Conservation (phyloP, 2,329 filamentous ascomycete species). For the Cladobotryum mycophilum region DNA sequence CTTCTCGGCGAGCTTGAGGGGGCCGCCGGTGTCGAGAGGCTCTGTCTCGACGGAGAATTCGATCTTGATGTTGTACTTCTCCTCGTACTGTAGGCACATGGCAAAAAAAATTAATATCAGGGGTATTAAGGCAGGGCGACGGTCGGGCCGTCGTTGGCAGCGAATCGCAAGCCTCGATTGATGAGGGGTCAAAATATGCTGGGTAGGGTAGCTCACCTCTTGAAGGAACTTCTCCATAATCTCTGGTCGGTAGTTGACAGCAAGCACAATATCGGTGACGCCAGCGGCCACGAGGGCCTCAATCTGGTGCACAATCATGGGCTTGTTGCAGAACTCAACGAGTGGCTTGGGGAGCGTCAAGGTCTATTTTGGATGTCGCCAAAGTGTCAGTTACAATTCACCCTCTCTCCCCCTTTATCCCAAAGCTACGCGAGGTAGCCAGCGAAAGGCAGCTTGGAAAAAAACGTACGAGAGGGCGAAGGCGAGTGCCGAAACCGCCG, state of each 20-base stretch:
- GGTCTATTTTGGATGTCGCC: constrained; percentile 51
- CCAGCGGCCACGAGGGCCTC: constrained; percentile 88
- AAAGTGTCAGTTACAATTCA: constrained; percentile 17
- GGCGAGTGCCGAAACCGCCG: constrained; percentile 96
- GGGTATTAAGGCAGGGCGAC: not conserved
- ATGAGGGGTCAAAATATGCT: not conserved
- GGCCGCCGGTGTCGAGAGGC: constrained; percentile 89
- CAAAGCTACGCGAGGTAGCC: constrained; percentile 2
- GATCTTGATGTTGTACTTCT: constrained; percentile 88
- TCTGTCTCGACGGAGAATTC: constrained; percentile 96
- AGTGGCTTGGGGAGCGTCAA: constrained; percentile 95
- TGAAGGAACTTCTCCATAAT: constrained; percentile 92
- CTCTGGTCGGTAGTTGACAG: constrained; percentile 98
- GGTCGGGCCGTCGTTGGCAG: not conserved
- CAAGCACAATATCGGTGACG: constrained; percentile 94
- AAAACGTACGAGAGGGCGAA: constrained; percentile 81
- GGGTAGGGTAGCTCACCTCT: constrained; percentile 54
- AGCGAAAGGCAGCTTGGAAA: constrained; percentile 5
- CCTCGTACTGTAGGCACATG: constrained; percentile 61
- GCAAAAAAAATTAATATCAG: constrained; percentile 1
- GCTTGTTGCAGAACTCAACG: constrained; percentile 97
- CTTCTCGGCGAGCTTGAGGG: constrained; percentile 88
- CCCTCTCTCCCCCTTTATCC: not conserved
- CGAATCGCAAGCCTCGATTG: constrained; percentile 2
- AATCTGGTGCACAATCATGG: constrained; percentile 98